phyloP scores from a whole-genome alignment of 2,329 filamentous ascomycete species.

The Alternaria tenuissima region DNA sequence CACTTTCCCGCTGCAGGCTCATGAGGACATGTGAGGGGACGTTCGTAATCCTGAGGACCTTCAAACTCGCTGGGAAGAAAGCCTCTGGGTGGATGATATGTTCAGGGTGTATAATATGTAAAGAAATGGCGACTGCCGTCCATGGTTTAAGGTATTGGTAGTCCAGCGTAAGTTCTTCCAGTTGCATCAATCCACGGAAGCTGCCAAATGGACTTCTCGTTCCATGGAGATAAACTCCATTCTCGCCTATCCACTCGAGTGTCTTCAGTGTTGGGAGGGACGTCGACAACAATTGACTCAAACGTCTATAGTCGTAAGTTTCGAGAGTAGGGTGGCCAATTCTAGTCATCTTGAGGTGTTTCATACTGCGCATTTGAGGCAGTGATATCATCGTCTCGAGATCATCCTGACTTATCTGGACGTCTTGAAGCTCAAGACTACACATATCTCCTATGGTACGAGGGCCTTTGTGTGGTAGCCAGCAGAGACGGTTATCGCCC shows the following conservation, averaged over 20 bases:
- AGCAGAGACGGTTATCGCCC: not conserved
- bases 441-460: not conserved
- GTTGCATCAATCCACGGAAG: not conserved
- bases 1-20: not conserved
- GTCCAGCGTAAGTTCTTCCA: not conserved
- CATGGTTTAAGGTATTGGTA: not conserved
- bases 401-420: not conserved
- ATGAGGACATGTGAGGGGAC: not conserved
- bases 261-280: not conserved
- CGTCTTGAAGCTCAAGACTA: not conserved
- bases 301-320: not conserved
- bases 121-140: no score
- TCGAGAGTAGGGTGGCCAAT: not conserved
- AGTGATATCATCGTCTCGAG: not conserved
- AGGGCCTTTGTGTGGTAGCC: not conserved
- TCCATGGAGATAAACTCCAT: not conserved
- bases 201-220: not conserved
- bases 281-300: not conserved
- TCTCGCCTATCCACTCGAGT: not conserved
- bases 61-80: not conserved
- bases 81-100: not conserved
- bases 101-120: not conserved
- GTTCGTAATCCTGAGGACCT: not conserved
- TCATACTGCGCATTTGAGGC: not conserved
- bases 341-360: not conserved